Base-by-base conservation (phyloP, 805 yeast genomes). In the Metschnikowia proteae region DNA sequence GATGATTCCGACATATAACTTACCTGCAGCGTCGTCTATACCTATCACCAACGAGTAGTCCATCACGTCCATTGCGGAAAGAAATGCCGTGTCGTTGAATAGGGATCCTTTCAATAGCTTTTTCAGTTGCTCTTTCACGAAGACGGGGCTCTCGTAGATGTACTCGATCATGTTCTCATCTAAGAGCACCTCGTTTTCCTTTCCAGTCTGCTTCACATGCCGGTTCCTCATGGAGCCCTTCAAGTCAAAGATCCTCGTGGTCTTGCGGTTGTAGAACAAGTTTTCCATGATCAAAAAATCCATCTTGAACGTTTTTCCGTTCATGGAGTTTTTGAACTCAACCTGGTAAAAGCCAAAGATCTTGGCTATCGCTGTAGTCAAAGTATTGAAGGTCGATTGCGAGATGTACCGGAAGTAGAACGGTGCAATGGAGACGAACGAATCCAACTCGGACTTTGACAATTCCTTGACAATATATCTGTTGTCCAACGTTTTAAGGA, bases 121-220 rank as follows among this genome's bases (percentile, higher is more conserved):
- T 62, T 94, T 94, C 62, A 90, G 92, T 58, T 90, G 91, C 59
- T 92, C 97, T 50, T 92, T 75, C 5, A 94, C 96, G 73, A 89
- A 95, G 33, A 94, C 78, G 0, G 99, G 99, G 25, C 95, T 85
- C 64, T 94, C 99, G 61, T 89, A 94, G 50, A 95, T 92, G 63
- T 89, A 94, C 62, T 94, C 99, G 52, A 94, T 95, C 99, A 94
- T 94, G 62, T 94, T 94, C 60, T 94, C 99, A 66, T 94, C 99
- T 47, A 94, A 68, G 26, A 94, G 70, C 1, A 94, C 99, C 65
- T 94, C 98, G 61, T 94, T 90, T 53, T 86, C 96, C 60, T 82
- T 84, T 5, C 99, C 99, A 0, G 99, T 95, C 64, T 92, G 96
- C 57, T 91, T 86, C 33, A 92, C 99, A 60, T 92, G 97, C 55